Conservation (phyloP, 163 green algal genomes). For the Scenedesmus sp. region DNA sequence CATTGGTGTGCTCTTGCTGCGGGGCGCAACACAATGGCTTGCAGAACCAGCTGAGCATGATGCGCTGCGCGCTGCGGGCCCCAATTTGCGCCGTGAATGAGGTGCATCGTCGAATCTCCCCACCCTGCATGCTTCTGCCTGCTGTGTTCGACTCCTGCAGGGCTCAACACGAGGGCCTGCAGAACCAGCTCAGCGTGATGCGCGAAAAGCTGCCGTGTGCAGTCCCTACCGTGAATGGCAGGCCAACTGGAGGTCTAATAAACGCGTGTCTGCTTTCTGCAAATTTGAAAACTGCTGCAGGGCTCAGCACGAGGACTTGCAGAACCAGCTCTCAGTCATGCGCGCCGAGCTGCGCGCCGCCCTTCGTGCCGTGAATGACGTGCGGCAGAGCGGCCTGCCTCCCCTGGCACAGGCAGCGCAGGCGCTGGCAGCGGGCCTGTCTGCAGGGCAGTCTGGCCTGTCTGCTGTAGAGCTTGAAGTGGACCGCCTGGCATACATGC, state of each 20-base stretch:
- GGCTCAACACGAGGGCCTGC: constrained; percentile 10
- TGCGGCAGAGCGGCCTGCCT: not conserved
- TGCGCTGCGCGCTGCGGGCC: too few species aligned
- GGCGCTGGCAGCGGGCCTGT: not conserved
- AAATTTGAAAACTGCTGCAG: not conserved
- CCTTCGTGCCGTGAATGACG: not conserved
- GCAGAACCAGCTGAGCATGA: too few species aligned
- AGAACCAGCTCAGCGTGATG: constrained; percentile 10
- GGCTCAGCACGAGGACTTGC: constrained; percentile 10
- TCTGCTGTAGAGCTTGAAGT: not conserved
- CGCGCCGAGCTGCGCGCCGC: not conserved
- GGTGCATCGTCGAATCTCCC: too few species aligned
- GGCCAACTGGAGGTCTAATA: not conserved
- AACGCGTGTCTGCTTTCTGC: too few species aligned
- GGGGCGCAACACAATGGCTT: too few species aligned
- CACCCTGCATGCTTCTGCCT: too few species aligned
- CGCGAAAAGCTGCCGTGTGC: not conserved
- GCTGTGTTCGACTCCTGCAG: not conserved
- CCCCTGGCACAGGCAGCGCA: not conserved
- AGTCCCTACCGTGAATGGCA: not conserved
- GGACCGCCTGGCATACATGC: not conserved
- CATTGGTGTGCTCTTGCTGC: too few species aligned
- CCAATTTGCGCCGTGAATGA: too few species aligned
- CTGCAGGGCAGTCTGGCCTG: not conserved
- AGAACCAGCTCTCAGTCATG: constrained; percentile 2